These are phyloP conservation scores for Agastache rugosa DNA, from an alignment of 257 asterid genomes.

Conservation along the genomic window DNA sequence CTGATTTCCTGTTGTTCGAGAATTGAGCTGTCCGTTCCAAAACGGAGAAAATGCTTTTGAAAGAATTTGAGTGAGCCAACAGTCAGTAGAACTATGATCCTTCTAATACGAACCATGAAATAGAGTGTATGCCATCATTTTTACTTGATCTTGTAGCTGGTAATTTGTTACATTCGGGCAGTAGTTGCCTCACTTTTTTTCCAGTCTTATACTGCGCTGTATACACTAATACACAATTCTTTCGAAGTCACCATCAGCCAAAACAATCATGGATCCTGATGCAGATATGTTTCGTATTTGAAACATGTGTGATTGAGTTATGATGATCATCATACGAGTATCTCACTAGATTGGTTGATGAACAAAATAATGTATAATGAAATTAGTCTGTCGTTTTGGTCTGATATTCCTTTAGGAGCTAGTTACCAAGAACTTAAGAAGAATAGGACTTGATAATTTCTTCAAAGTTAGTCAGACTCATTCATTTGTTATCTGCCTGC, in stretches of 20 bases:
- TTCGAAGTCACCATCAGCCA: background rate
- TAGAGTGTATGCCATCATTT: background rate
- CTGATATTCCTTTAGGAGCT: slow-evolving; percentile 3
- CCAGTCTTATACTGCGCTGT: background rate
- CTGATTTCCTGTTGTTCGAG: background rate
- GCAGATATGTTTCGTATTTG: background rate
- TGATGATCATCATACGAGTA: background rate
- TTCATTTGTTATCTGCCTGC: background rate
- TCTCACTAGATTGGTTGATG: slow-evolving; percentile 3
- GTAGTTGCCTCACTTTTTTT: background rate
- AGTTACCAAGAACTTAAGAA: background rate
- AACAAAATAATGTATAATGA: background rate
- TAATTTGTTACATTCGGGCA: slow-evolving; percentile 3
- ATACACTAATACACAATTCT: background rate
- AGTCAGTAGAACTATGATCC: background rate
- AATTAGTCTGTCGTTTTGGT: background rate
- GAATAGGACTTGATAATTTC: background rate
- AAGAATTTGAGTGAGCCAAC: background rate
- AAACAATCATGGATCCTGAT: background rate
- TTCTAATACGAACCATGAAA: background rate
- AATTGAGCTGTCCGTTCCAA: background rate
- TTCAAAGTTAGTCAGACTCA: background rate
- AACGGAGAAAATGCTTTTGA: background rate
- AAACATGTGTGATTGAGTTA: background rate
- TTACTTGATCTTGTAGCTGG: background rate